A percentile compares a stretch with the other conserved stretches of the same genome.
phyloP scores from a whole-genome alignment of 495 filamentous ascomycete genomes.

The Xylaria telfairii region DNA sequence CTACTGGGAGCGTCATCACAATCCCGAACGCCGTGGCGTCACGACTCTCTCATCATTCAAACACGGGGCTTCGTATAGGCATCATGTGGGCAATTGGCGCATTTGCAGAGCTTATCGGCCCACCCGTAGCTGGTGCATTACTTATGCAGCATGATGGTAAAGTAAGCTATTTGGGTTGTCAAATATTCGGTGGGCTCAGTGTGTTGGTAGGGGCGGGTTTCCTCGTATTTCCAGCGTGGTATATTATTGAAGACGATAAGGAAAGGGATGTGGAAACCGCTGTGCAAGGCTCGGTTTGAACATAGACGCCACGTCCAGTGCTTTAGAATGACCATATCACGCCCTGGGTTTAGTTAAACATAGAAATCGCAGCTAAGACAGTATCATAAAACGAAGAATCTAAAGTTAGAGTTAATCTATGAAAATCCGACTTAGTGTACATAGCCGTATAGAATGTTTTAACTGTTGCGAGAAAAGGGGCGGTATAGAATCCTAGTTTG shows the following conservation, averaged over 20 bases:
- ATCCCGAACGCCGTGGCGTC: constrained; percentile 12
- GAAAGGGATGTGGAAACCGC: not conserved
- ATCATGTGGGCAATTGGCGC: constrained; percentile 9
- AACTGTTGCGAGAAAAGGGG: no score
- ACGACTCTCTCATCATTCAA: constrained; percentile 1
- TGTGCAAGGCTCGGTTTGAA: not conserved
- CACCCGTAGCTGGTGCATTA: constrained; percentile 8
- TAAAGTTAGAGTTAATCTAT: no score
- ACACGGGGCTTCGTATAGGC: constrained; percentile 8
- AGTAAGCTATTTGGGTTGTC: constrained; percentile 16
- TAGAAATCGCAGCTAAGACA: no score
- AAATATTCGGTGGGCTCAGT: constrained; percentile 12
- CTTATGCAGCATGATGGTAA: constrained; percentile 1
- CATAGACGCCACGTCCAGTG: no score
- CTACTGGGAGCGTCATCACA: constrained; percentile 10
- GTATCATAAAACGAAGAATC: no score
- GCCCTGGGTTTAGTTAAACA: no score
- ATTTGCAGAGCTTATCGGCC: constrained; percentile 11
- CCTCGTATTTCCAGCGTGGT: constrained; percentile 5
- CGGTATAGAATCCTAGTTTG: no score
- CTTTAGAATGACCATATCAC: no score
- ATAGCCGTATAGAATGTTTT: no score
- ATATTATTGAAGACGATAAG: not conserved
- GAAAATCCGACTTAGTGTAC: no score
- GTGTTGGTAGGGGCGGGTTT: constrained; percentile 12